phyloP scores from a whole-genome alignment of 176 grass and related monocot species.

The Avena sativa region DNA sequence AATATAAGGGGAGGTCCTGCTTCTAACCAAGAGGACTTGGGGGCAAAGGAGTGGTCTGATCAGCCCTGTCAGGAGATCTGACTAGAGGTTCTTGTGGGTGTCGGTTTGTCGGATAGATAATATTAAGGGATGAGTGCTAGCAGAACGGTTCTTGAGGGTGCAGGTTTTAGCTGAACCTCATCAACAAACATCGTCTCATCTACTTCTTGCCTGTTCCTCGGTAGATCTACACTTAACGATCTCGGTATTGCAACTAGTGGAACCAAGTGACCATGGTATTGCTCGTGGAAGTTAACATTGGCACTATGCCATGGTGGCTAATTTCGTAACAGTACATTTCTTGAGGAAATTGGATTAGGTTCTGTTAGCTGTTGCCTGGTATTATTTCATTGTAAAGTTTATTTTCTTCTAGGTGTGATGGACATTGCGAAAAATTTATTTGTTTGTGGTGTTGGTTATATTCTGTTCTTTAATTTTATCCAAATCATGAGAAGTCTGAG shows the following conservation, averaged over 20 bases:
- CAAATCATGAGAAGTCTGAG: not conserved
- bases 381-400: not conserved
- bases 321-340: not conserved
- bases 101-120: not conserved
- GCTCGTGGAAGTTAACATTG: not conserved
- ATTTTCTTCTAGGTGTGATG: not conserved
- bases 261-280: not conserved
- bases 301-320: not conserved
- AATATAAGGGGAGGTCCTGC: too few species aligned
- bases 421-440: not conserved
- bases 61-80: not conserved
- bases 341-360: not conserved
- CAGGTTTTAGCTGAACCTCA: constrained; percentile 9
- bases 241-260: not conserved
- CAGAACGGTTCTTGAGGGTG: not conserved
- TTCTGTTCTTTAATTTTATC: not conserved
- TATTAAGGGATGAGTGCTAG: not conserved
- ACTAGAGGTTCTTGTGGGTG: not conserved
- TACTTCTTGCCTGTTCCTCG: not conserved
- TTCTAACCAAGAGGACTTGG: too few species aligned
- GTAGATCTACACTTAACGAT: not conserved
- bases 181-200: not conserved
- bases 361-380: not conserved
- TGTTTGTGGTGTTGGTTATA: not conserved
- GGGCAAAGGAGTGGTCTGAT: not conserved